Percentiles rank a stretch among this genome's conserved stretches.
Evolutionary conservation across 495 filamentous ascomycete species (phyloP).

Genomic region (Rusavskia elegans): DNA sequence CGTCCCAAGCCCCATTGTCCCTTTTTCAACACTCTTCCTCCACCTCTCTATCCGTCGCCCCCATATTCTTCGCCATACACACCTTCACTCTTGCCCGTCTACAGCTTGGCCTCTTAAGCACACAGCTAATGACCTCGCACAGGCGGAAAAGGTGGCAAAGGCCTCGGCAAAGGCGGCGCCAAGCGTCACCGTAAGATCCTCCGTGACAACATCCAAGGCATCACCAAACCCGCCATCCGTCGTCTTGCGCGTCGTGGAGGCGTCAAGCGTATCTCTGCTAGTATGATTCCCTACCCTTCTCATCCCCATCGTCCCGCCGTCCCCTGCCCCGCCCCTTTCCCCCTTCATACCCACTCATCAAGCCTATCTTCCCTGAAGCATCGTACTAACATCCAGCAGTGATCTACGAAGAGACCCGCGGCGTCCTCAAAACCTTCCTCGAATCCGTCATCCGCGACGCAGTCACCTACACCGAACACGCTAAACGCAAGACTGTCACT

Average conservation of each 20-base stretch:
- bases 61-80: background rate
- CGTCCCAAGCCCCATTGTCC: background rate
- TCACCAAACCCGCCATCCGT: conserved; percentile 57
- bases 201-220: conserved; percentile 95
- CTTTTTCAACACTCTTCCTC: background rate
- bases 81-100: background rate
- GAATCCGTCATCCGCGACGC: conserved; percentile 70
- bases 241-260: conserved; percentile 47
- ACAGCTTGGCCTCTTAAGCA: background rate
- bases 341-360: no score
- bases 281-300: conserved; percentile 13
- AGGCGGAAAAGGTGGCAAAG: conserved; percentile 87
- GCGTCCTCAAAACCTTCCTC: conserved; percentile 51
- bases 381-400: conserved; percentile 21
- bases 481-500: conserved; percentile 95
- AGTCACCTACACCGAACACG: conserved; percentile 96
- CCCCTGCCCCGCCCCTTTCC: background rate
- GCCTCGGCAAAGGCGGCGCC: conserved; percentile 81
- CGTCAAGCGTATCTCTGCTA: conserved; percentile 53
- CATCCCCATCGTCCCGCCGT: background rate
- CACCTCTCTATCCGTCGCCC: background rate
- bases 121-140: conserved; percentile 14
- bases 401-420: conserved; percentile 57
- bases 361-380: no score
- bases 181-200: conserved; percentile 99